Evolutionary conservation across 2,329 filamentous ascomycete species (phyloP), one percentile per base, ranked within the genome.

Genomic region (Metarhizium humberi): DNA sequence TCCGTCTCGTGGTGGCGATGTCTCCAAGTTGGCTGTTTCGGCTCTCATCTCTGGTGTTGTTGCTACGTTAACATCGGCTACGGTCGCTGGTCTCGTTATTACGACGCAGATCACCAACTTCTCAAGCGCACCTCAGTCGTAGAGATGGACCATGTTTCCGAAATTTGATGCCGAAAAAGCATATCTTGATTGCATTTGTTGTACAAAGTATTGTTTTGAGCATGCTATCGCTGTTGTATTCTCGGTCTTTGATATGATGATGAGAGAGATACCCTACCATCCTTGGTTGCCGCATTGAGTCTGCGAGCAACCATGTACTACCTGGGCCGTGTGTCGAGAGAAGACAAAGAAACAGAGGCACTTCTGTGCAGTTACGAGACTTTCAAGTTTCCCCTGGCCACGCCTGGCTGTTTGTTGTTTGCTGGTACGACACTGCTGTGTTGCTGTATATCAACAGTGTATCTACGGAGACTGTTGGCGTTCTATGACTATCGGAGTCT

Each of bases 1-100:
- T 0, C 90, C 90, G 0, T 77, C 78, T 4, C 82, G 90, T 48
- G 79, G 82, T 42, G 88, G 86, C 56, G 88, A 94, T 62, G 86
- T 95, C 11, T 85, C 88, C 4, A 78, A 78, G 50, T 79, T 95
- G 32, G 90, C 90, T 3, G 56, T 95, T 20, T 91, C 86, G 36
- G 88, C 90, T 6, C 78, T 95, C 59, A 68, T 91, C 53, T 86
- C 88, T 0, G 90, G 91, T 65, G 82, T 94, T 38, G 74, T 95
- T 57, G 82, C 87, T 32, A 95, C 90, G 0, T 74, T 95, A 62
- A 91, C 85, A 3, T 89, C 85, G 62, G 91, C 90, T 16, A 82
- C 80, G 54, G 84, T 92, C 64, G 89, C 89, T 1, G 88, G 89
- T 46, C 78, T 95, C 69, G 76, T 95, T 57, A 80, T 89, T 49